Base-by-base conservation (phyloP, 345 rosid genomes). In the Boechera stricta region DNA sequence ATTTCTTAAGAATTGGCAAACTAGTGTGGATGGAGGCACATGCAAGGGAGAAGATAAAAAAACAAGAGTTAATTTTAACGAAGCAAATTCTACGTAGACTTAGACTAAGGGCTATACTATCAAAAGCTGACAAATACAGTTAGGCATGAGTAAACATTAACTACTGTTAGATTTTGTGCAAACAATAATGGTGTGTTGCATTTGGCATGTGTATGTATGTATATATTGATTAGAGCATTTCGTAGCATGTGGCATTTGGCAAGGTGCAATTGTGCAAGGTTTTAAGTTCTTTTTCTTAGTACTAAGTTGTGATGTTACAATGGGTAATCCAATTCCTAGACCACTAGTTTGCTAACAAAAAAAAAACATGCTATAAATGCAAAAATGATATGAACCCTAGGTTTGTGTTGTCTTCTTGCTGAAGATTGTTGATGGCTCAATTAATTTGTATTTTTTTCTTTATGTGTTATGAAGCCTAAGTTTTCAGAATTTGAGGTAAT, bases 91-190 rank as follows among this genome's bases (percentile, higher is more conserved):
- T 69, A 76, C 69, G 10, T 76, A 69, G 64, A 52, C 56, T 67
- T 76, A 69, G 64, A 52, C 63, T 75, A 28, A 67, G 52, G 42
- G 49, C 49, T 74, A 64, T 44, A 28, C 69, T 39, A 51, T 48
- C 10, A 76, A 76, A 76, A 76, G 74, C 74, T 76, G 74, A 76
- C 69, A 68, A 18, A 76, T 76, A 76, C 79, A 60, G 74, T 68
- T 68, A 76, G 56, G 68, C 59, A 33, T 44, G 53, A 42, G 38
- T 64, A 55, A 64, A 67, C 38, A 47, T 58, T 60, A 15, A 47
- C 52, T 47, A 76, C 47, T 76, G 62, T 41, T 76, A 60, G 74
- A 59, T 75, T 67, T 67, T 75, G 59, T 18, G 56, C 60, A 51
- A 26, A 51, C 38, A 49, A 60, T 59, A 67, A 57, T 47, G 59